Evolutionary conservation across 768 basidiomycete species (phyloP).

Genomic region (Podaxis sp.): DNA sequence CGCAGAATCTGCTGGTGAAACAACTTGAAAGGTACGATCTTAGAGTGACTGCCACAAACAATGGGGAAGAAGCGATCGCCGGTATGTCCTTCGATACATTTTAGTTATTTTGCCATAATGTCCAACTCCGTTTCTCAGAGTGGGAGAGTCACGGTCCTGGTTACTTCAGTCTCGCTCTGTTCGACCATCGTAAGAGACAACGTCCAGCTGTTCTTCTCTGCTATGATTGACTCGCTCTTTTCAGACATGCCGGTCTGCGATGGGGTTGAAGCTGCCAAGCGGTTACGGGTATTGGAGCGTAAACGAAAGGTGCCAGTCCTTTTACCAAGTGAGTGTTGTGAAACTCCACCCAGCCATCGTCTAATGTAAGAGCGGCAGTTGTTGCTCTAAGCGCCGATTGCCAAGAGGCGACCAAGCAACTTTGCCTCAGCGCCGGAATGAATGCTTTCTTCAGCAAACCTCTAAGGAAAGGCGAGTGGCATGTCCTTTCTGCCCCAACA

Average conservation of each 20-base stretch:
- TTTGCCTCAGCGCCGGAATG: slow-evolving; percentile 80
- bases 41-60: slow-evolving; percentile 58
- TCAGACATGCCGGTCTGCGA: slow-evolving; percentile 79
- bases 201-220: neutral
- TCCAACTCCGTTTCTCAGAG: slow-evolving; percentile 34
- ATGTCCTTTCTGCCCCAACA: too few species aligned
- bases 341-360: neutral
- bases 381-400: slow-evolving; percentile 75
- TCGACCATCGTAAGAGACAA: slow-evolving; percentile 64
- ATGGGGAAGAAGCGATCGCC: slow-evolving; percentile 65
- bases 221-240: neutral
- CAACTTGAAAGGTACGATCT: slow-evolving; percentile 63
- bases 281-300: slow-evolving; percentile 55
- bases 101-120: neutral
- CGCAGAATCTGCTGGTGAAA: slow-evolving; percentile 64
- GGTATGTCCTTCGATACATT: slow-evolving; percentile 30
- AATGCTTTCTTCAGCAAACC: slow-evolving; percentile 77
- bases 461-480: slow-evolving; percentile 49
- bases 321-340: slow-evolving; percentile 49
- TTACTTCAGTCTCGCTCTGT: slow-evolving; percentile 66
- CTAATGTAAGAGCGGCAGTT: slow-evolving; percentile 35
- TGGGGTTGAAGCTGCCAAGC: slow-evolving; percentile 72
- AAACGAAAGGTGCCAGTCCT: slow-evolving; percentile 47
- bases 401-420: slow-evolving; percentile 72
- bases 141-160: slow-evolving; percentile 70